A percentile compares a stretch with the other conserved stretches of the same genome.
Conservation (phyloP, 192 early-diverging fungal species). For the Coemansia sp. region DNA sequence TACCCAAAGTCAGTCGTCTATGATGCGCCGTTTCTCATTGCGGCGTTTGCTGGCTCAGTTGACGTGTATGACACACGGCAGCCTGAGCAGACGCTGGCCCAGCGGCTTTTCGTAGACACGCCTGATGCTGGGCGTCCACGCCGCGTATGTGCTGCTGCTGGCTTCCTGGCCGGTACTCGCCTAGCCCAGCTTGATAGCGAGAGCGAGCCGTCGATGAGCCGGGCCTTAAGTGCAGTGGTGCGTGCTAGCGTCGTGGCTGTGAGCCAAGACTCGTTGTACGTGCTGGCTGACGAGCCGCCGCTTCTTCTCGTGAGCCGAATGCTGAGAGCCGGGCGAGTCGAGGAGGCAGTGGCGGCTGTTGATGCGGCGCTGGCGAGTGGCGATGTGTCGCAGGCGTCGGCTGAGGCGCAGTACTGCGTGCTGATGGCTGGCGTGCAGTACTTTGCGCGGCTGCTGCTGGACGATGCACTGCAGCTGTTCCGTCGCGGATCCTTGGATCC, state of each 20-base stretch:
- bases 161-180: conserved; percentile 10
- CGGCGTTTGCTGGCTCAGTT: conserved; percentile 29
- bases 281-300: conserved; percentile 27
- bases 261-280: conserved; percentile 25
- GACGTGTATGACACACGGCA: conserved; percentile 44
- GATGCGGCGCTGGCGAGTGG: conserved; percentile 21
- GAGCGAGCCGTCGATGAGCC: conserved; percentile 14
- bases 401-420: conserved; percentile 37
- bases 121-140: conserved; percentile 13
- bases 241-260: conserved; percentile 10
- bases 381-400: not conserved
- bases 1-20: conserved; percentile 45
- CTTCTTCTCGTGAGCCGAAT: conserved; percentile 24
- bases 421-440: conserved; percentile 41
- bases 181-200: conserved; percentile 23
- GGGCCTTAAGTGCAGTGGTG: not conserved
- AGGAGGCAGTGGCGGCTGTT: conserved; percentile 33
- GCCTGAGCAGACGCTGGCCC: conserved; percentile 37
- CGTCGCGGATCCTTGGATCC: conserved; percentile 40
- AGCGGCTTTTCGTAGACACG: conserved; percentile 16
- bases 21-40: conserved; percentile 45
- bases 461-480: conserved; percentile 46
- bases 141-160: conserved; percentile 18
- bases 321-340: conserved; percentile 26
- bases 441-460: conserved; percentile 32